Conservation (phyloP, 2,329 filamentous ascomycete species). For the Calonectria ilicicola region DNA sequence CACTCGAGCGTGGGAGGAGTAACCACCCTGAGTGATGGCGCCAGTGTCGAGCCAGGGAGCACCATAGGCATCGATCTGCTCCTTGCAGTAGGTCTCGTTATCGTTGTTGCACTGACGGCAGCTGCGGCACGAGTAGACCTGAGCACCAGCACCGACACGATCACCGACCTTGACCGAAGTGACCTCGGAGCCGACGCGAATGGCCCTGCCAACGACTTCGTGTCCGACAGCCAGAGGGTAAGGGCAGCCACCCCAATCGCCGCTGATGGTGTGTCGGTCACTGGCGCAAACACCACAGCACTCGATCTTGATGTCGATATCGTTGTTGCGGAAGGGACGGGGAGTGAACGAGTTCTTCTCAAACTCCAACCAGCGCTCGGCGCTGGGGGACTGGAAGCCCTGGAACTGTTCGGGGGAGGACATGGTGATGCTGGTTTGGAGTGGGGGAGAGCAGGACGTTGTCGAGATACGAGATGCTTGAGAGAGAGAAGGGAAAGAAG, state of each 20-base stretch:
- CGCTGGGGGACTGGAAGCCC: constrained; percentile 69
- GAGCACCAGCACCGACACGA: constrained; percentile 70
- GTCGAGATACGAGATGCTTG: neutral
- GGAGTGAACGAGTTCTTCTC: constrained; percentile 82
- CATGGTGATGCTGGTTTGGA: constrained; percentile 55
- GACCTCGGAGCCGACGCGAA: constrained; percentile 70
- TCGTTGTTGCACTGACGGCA: constrained; percentile 55
- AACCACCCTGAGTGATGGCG: constrained; percentile 70
- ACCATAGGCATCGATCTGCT: constrained; percentile 62
- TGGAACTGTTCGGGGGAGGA: constrained; percentile 70
- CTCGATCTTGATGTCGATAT: constrained; percentile 89
- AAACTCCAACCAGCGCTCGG: constrained; percentile 69
- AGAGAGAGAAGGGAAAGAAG: neutral
- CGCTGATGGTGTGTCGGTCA: constrained; percentile 77
- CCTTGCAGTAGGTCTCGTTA: constrained; percentile 55
- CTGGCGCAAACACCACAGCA: constrained; percentile 82
- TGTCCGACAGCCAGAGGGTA: constrained; percentile 77
- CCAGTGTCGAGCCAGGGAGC: constrained; percentile 62
- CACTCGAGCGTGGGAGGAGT: constrained; percentile 51
- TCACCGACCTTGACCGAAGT: constrained; percentile 66
- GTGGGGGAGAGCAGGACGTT: neutral
- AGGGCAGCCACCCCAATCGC: constrained; percentile 74
- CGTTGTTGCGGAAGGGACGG: constrained; percentile 88
- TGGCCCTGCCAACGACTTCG: constrained; percentile 77
- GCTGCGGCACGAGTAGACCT: constrained; percentile 63